Conservation (phyloP, 371 early-diverging fungal genomes). For the Lichtheimia ornata region DNA sequence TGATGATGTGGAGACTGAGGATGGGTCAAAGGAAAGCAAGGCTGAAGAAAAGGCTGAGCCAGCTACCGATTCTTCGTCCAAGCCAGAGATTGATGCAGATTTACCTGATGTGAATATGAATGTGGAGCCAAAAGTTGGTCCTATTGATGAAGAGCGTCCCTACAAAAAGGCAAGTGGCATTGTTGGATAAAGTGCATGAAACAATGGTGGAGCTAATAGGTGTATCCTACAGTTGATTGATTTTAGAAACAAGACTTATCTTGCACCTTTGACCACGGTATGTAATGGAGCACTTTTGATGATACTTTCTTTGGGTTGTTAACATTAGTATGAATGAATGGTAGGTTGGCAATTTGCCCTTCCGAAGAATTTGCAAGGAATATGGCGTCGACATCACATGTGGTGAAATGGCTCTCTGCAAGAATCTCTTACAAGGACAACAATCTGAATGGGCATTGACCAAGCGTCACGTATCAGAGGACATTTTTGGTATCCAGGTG, state of each 20-base stretch:
- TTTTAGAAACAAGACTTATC: conserved; percentile 87
- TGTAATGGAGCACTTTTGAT: background rate
- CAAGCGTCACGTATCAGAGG: conserved; percentile 85
- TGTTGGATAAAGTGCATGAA: too few species aligned
- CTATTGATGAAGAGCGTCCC: conserved; percentile 32
- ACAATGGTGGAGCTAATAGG: too few species aligned
- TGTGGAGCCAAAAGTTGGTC: conserved; percentile 31
- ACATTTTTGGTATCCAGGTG: conserved; percentile 91
- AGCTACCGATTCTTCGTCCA: background rate
- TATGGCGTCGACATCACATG: conserved; percentile 97
- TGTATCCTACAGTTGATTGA: conserved; percentile 56
- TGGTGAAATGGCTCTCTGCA: conserved; percentile 93
- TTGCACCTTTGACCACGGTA: conserved; percentile 94
- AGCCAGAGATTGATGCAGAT: conserved; percentile 10
- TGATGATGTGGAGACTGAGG: conserved; percentile 9
- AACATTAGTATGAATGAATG: background rate
- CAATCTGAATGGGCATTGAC: conserved; percentile 87
- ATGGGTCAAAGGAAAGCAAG: conserved; percentile 10
- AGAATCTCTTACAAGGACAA: conserved; percentile 74
- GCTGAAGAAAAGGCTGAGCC: conserved; percentile 3
- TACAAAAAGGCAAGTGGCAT: conserved; percentile 35
- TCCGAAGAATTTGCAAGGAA: conserved; percentile 90
- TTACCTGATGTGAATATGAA: conserved; percentile 19
- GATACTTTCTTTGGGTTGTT: background rate
- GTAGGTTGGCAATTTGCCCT: conserved; percentile 94